A percentile compares a stretch with the other conserved stretches of the same genome.
phyloP scores from a whole-genome alignment of 2,329 filamentous ascomycete species.

The Coniochaeta pulveracea region DNA sequence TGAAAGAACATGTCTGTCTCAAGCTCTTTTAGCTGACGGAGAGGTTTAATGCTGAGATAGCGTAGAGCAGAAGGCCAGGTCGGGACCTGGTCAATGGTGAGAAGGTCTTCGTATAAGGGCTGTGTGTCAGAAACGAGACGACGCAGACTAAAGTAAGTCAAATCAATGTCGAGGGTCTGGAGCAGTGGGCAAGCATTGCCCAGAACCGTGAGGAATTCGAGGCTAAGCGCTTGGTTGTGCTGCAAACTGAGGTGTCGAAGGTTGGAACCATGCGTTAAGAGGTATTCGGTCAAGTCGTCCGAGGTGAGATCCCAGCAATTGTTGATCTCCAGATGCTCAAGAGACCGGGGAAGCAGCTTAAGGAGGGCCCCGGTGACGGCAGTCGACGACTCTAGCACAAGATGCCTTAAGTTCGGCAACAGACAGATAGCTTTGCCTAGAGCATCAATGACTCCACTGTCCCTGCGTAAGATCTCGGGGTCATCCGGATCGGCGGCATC shows the following conservation, averaged over 20 bases:
- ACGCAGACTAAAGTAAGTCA: conserved; percentile 66
- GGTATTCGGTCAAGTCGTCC: conserved; percentile 51
- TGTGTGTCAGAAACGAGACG: conserved; percentile 52
- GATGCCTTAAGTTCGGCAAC: conserved; percentile 52
- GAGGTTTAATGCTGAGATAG: conserved; percentile 61
- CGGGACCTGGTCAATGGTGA: conserved; percentile 55
- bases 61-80: conserved; percentile 67
- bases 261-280: conserved; percentile 54
- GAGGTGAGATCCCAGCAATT: conserved; percentile 71
- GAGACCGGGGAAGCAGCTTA: conserved; percentile 51
- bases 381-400: conserved; percentile 67
- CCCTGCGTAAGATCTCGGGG: conserved; percentile 26
- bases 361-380: conserved; percentile 59
- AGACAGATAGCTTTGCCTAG: conserved; percentile 35
- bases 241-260: conserved; percentile 58
- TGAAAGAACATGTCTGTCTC: conserved; percentile 68
- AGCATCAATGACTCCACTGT: conserved; percentile 17
- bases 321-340: conserved; percentile 60
- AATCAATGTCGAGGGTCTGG: conserved; percentile 61
- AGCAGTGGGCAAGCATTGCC: conserved; percentile 59
- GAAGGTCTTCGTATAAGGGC: conserved; percentile 59
- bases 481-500: conserved; percentile 27
- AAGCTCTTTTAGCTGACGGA: conserved; percentile 61
- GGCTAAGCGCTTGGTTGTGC: conserved; percentile 68
- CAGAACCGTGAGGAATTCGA: conserved; percentile 62